These are phyloP conservation scores for Jasminum sambac DNA, from an alignment of 257 asterid species.

Conservation along the genomic window DNA sequence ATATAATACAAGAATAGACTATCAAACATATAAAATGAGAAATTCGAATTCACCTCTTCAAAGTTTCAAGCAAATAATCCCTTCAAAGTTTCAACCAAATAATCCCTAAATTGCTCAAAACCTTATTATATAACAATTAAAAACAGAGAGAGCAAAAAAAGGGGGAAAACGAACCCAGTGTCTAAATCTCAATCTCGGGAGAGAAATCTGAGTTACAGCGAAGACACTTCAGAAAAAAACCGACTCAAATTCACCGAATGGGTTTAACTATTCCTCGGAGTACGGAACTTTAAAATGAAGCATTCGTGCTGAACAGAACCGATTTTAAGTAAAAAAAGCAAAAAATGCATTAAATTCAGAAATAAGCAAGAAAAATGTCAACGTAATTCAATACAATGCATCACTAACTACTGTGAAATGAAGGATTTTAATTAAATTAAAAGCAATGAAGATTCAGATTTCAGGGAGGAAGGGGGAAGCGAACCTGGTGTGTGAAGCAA, in stretches of 20 bases:
- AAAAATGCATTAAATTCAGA: not conserved
- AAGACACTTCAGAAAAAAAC: not conserved
- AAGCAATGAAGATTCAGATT: not conserved
- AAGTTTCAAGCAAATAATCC: not conserved
- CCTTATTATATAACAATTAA: too few species aligned
- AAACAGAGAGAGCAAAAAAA: not conserved
- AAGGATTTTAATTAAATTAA: not conserved
- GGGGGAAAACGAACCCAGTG: not conserved
- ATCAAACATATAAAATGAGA: not conserved
- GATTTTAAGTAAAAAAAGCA: not conserved
- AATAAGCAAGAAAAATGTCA: not conserved
- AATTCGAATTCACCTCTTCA: not conserved
- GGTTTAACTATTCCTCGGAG: not conserved
- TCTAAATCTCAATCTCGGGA: not conserved
- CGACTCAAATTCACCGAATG: not conserved
- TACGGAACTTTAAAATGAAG: not conserved
- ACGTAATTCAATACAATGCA: slow-evolving; percentile 1
- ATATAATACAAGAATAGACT: not conserved
- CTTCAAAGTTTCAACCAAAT: not conserved
- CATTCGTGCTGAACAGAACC: not conserved
- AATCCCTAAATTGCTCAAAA: not conserved
- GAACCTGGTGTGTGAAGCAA: not conserved
- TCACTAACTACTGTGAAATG: not conserved
- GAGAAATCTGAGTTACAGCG: not conserved
- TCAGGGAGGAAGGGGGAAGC: not conserved